A percentile compares a stretch with the other conserved stretches of the same genome.
phyloP scores from a whole-genome alignment of 306 rosid species.

The Quercus glauca region DNA sequence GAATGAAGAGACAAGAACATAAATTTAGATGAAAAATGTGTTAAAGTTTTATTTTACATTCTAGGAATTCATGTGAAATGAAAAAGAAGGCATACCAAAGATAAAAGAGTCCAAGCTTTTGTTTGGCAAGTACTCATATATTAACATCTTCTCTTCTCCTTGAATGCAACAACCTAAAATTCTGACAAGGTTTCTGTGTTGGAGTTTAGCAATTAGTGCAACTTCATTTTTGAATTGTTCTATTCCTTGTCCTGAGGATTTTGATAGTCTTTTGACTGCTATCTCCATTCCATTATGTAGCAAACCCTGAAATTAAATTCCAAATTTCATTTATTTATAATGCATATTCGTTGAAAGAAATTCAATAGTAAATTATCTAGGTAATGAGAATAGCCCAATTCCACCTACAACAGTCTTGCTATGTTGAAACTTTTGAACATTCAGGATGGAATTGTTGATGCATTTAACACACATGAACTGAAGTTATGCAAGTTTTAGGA shows the following conservation, averaged over 20 bases:
- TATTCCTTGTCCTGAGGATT: slow-evolving; percentile 38
- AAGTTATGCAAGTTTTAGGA: too few relatives aligned
- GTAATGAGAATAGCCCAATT: too few relatives aligned
- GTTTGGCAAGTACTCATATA: slow-evolving; percentile 47
- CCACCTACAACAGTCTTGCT: too few relatives aligned
- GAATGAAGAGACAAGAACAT: neutral
- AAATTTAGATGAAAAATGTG: neutral
- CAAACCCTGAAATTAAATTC: slow-evolving; percentile 23
- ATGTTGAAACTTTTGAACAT: too few relatives aligned
- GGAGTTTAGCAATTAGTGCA: slow-evolving; percentile 35
- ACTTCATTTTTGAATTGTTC: slow-evolving; percentile 37
- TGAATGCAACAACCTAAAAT: slow-evolving; percentile 40
- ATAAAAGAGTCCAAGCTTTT: slow-evolving; percentile 37
- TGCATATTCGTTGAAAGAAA: neutral
- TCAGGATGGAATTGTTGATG: too few relatives aligned
- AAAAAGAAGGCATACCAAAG: slow-evolving; percentile 25
- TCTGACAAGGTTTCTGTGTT: slow-evolving; percentile 43
- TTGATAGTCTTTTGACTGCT: slow-evolving; percentile 39
- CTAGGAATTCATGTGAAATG: neutral
- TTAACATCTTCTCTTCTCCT: slow-evolving; percentile 32
- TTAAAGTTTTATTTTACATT: too few relatives aligned
- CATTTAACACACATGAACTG: too few relatives aligned
- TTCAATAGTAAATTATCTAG: too few relatives aligned
- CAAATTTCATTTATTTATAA: neutral
- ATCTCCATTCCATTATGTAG: slow-evolving; percentile 26